Percentiles rank a stretch among this genome's conserved stretches.
These are phyloP conservation scores for Lanmaoa pseudosensibilis DNA, from an alignment of 768 basidiomycete species.

Conservation along the genomic window DNA sequence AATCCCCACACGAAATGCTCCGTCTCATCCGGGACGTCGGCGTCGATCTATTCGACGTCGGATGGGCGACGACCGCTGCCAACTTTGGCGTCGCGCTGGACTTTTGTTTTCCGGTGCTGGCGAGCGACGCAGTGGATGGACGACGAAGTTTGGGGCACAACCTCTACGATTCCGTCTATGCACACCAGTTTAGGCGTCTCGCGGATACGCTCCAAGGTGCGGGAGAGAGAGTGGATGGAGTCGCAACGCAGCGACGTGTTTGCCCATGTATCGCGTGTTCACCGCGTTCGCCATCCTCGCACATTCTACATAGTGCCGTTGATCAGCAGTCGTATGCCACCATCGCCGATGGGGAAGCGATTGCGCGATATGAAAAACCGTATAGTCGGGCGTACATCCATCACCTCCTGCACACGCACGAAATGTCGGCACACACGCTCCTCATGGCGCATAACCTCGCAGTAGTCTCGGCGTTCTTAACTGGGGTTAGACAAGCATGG, in stretches of 20 bases:
- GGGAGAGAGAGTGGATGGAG: neutral
- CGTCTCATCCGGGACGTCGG: constrained; percentile 62
- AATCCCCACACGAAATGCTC: constrained; percentile 76
- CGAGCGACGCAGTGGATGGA: neutral
- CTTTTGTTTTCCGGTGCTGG: constrained; percentile 63
- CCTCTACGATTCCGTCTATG: constrained; percentile 59
- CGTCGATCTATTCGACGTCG: constrained; percentile 72
- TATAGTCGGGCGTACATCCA: constrained; percentile 69
- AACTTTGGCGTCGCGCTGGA: constrained; percentile 75
- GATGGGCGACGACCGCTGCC: constrained; percentile 70
- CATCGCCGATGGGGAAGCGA: neutral
- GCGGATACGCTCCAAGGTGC: constrained; percentile 38
- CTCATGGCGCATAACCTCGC: constrained; percentile 75
- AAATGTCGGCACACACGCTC: constrained; percentile 82
- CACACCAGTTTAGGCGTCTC: constrained; percentile 59
- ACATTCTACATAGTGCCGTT: constrained; percentile 45
- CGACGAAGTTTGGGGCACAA: constrained; percentile 61
- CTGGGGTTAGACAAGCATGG: constrained; percentile 48
- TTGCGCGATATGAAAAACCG: constrained; percentile 28
- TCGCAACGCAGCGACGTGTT: neutral
- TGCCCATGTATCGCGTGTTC: constrained; percentile 62
- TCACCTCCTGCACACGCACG: constrained; percentile 84
- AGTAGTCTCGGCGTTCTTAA: constrained; percentile 65
- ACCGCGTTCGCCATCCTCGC: constrained; percentile 37
- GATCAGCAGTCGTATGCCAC: constrained; percentile 34